Evolutionary conservation across 2,329 filamentous ascomycete genomes (phyloP), one percentile per base, ranked within the genome.

Genomic region (Sclerotiophoma versabilis): DNA sequence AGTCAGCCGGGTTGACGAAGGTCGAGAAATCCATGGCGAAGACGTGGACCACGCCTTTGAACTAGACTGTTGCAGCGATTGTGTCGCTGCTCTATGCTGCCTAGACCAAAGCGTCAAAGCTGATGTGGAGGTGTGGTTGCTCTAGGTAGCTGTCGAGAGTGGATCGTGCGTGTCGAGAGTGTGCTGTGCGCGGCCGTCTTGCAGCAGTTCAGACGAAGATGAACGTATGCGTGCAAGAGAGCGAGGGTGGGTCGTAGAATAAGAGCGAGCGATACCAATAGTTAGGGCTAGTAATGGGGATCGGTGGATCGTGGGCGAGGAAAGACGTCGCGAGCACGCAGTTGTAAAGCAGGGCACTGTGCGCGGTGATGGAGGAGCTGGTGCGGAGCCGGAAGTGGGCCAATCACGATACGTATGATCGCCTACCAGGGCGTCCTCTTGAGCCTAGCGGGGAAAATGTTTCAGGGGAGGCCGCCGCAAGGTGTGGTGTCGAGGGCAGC

Each of bases 1-100:
- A n/a, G 45, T 57, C 54, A 20, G 54, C 54, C 38, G 54, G 54
- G 39, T 57, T 57, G 46, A 56, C 47, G 19, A 56, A 56, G 12
- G 53, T 45, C 14, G 47, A 56, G 46, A 50, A 56, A 36, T 63
- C 64, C 64, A 68, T 68, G 57, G 58, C 33, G 58, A 39, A 15
- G 29, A 45, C 27, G 51, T 25, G 23, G 29, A 29, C 39, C 39
- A 54, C 45, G 51, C 20, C 39, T 38, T 17, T 39, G n/a, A 17
- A 23, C 33, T 20, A 15, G 27, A 25, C 19, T 12, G 19, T 9
- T 12, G 17, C 34, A 46, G 25, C 41, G 14, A 8, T 9, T 9
- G 9, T 19, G 20, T 27, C 22, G 39, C 38, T 44, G 22, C 34
- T 19, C 17, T 17, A 15, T 4, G 12, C 39, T 27, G 38, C n/a